A percentile compares a stretch with the other conserved stretches of the same genome.
These are phyloP conservation scores for Arabidopsis suecica DNA, from an alignment of 345 rosid genomes.

Conservation along the genomic window DNA sequence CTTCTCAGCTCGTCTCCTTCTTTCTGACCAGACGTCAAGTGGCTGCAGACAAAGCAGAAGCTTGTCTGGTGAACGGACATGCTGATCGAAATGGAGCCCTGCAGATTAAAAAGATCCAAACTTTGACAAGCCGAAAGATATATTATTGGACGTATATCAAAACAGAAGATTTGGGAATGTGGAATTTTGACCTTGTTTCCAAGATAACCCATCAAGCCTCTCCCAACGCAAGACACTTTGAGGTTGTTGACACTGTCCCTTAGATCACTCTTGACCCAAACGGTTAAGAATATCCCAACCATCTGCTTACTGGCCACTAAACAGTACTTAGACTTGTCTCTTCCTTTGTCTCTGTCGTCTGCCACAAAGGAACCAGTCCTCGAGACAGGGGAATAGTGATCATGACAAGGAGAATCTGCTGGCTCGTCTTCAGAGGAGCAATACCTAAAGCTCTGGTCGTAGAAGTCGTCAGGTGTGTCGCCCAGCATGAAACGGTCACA, in stretches of 20 bases:
- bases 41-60: conserved; percentile 98
- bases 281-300: conserved; percentile 94
- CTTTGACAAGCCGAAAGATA: not conserved
- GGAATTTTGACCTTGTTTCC: conserved; percentile 85
- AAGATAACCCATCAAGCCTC: conserved; percentile 99
- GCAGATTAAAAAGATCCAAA: conserved; percentile 39
- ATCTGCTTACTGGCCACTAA: conserved; percentile 95
- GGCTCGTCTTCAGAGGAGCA: conserved; percentile 88
- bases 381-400: conserved; percentile 56
- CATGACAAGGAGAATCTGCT: conserved; percentile 63
- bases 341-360: conserved; percentile 62
- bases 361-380: conserved; percentile 55
- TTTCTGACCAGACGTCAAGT: conserved; percentile 96
- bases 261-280: conserved; percentile 91
- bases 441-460: conserved; percentile 68
- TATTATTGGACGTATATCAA: not conserved
- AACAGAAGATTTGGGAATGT: not conserved
- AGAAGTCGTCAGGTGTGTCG: conserved; percentile 60
- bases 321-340: conserved; percentile 70
- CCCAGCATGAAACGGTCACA: conserved; percentile 79
- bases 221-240: conserved; percentile 96
- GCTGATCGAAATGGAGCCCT: conserved; percentile 99
- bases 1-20: conserved; percentile 94
- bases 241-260: conserved; percentile 72
- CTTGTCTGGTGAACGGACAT: conserved; percentile 93